Conservation (phyloP, 208 protist genomes). For the Naegleria lovaniensis region DNA sequence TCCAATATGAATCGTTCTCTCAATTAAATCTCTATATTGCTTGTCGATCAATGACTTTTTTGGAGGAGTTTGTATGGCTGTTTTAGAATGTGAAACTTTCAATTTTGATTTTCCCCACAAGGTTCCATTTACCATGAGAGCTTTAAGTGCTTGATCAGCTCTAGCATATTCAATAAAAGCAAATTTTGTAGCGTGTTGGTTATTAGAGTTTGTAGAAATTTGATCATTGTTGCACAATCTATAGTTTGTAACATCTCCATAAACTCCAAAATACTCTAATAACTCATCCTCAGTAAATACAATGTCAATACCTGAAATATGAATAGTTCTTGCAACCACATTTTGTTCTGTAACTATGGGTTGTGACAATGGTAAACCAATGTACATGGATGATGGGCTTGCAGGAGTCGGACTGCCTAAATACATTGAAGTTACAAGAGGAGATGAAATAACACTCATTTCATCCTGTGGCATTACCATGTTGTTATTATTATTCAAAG, state of each 20-base stretch:
- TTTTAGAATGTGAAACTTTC: background rate
- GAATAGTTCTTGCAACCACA: background rate
- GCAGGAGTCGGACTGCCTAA: background rate
- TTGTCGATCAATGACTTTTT: background rate
- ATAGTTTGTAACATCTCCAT: background rate
- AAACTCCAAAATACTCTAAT: background rate
- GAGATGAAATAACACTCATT: background rate
- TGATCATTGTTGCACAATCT: background rate
- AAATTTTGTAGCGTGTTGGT: background rate
- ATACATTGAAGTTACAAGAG: background rate
- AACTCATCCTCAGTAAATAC: background rate
- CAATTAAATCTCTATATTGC: slow-evolving; percentile 1
- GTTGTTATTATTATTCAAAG: background rate
- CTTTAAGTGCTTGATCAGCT: background rate
- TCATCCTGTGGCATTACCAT: background rate
- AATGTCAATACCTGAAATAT: background rate
- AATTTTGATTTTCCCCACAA: background rate
- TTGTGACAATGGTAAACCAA: background rate
- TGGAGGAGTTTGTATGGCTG: background rate
- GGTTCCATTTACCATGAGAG: background rate
- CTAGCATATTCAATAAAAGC: slow-evolving; percentile 5
- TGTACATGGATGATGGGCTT: background rate
- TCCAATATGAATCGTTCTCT: background rate
- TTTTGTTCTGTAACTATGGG: background rate
- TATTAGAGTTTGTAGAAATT: background rate